These are phyloP conservation scores for Noccaea caerulescens DNA, from an alignment of 345 rosid species.

Conservation along the genomic window DNA sequence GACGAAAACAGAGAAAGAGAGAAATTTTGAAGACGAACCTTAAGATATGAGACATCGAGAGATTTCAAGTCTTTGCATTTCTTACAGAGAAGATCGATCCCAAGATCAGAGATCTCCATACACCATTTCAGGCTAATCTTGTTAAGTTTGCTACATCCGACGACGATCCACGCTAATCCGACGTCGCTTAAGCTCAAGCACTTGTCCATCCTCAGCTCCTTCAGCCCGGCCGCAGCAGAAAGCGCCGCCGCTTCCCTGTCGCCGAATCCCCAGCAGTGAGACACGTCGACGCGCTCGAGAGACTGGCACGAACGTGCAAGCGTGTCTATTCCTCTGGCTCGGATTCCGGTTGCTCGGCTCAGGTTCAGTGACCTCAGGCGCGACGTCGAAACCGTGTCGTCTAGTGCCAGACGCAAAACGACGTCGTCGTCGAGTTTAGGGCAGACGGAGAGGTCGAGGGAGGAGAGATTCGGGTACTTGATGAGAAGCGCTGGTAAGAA, in stretches of 20 bases:
- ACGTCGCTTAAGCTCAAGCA: slow-evolving; percentile 80
- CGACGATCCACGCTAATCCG: slow-evolving; percentile 82
- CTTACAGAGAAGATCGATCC: slow-evolving; percentile 83
- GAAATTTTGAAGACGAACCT: slow-evolving; percentile 51
- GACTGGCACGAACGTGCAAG: slow-evolving; percentile 56
- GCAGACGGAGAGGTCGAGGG: slow-evolving; percentile 83
- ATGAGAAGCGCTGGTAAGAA: slow-evolving; percentile 58
- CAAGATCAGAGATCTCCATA: slow-evolving; percentile 82
- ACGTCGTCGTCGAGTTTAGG: slow-evolving; percentile 70
- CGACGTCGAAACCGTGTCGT: slow-evolving; percentile 21
- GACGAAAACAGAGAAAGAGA: not conserved
- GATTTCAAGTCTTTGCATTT: slow-evolving; percentile 63
- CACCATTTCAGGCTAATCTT: slow-evolving; percentile 94
- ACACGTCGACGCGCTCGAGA: slow-evolving; percentile 75
- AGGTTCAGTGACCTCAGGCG: slow-evolving; percentile 60
- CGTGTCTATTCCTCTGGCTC: slow-evolving; percentile 63
- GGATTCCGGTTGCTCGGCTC: slow-evolving; percentile 67
- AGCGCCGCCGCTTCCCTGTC: slow-evolving; percentile 90
- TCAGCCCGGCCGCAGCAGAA: slow-evolving; percentile 59
- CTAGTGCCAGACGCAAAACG: slow-evolving; percentile 49
- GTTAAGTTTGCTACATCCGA: slow-evolving; percentile 65
- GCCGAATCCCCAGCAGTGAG: slow-evolving; percentile 71
- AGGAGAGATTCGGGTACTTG: slow-evolving; percentile 51
- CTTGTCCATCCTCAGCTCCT: slow-evolving; percentile 80
- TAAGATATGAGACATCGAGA: slow-evolving; percentile 83